Conservation (phyloP, 1,139 yeast species). For the Yamadazyma jaroonii region DNA sequence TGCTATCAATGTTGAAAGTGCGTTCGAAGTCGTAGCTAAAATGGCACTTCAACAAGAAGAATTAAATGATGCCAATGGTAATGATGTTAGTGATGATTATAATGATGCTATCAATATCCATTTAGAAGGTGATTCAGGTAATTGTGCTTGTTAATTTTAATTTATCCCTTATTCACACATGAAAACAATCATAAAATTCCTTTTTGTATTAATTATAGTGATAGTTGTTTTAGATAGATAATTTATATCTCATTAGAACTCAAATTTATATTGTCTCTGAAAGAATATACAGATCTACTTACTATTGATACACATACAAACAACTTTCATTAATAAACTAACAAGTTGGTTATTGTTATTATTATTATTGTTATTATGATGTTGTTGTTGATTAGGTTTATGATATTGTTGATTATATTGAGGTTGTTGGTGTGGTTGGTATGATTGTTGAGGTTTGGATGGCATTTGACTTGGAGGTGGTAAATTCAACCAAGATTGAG, state of each 20-base stretch:
- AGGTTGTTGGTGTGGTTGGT: conserved; percentile 24
- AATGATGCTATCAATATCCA: conserved; percentile 95
- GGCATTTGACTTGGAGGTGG: conserved; percentile 9
- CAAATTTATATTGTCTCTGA: background rate
- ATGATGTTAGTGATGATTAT: conserved; percentile 71
- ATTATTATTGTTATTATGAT: conserved; percentile 18
- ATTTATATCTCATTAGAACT: background rate
- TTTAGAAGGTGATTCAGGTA: conserved; percentile 73
- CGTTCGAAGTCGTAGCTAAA: conserved; percentile 93
- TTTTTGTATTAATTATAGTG: background rate
- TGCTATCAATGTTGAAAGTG: conserved; percentile 89
- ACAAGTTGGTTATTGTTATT: conserved; percentile 25
- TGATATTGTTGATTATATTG: conserved; percentile 28
- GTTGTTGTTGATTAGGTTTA: conserved; percentile 27
- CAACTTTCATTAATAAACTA: conserved; percentile 28
- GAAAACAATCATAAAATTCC: background rate
- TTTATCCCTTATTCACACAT: background rate
- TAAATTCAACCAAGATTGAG: conserved; percentile 44
- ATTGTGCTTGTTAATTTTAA: conserved; percentile 65
- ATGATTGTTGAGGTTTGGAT: conserved; percentile 6
- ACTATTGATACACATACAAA: conserved; percentile 32
- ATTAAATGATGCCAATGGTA: conserved; percentile 80
- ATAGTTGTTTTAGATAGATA: background rate
- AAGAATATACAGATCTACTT: background rate
- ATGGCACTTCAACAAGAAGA: conserved; percentile 92